phyloP scores from a whole-genome alignment of 75 land plant species.

The Larix kaempferi region DNA sequence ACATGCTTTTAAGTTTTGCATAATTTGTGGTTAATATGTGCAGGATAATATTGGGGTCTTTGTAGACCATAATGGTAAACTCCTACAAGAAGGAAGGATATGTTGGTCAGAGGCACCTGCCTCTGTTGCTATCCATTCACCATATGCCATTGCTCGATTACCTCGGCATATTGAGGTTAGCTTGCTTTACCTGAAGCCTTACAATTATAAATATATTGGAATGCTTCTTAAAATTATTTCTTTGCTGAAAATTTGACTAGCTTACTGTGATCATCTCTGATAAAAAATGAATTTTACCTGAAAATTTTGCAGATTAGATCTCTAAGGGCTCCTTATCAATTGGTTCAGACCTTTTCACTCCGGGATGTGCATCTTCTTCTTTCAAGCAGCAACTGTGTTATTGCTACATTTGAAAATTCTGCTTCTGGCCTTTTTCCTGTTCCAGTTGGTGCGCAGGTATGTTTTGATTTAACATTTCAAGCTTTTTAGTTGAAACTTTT shows the following conservation, averaged over 20 bases:
- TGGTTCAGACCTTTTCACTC: slow-evolving; percentile 84
- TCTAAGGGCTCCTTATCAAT: slow-evolving; percentile 66
- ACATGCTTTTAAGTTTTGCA: neutral
- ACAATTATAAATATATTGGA: neutral
- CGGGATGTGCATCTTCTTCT: slow-evolving; percentile 66
- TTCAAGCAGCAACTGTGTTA: slow-evolving; percentile 30
- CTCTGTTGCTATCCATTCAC: slow-evolving; percentile 61
- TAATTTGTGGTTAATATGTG: neutral
- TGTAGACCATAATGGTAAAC: slow-evolving; percentile 93
- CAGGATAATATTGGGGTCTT: slow-evolving; percentile 99
- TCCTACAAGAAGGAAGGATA: slow-evolving; percentile 69
- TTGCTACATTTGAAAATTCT: slow-evolving; percentile 69
- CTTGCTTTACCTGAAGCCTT: neutral
- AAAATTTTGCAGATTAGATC: slow-evolving; percentile 68
- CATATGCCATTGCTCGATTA: slow-evolving; percentile 82
- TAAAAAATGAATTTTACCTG: neutral
- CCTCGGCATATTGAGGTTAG: slow-evolving; percentile 89
- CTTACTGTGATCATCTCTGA: neutral
- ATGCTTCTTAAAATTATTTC: neutral
- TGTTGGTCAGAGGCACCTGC: slow-evolving; percentile 94
- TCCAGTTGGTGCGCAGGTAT: slow-evolving; percentile 95
- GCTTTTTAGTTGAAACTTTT: neutral
- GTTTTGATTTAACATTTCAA: neutral
- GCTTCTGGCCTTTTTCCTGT: slow-evolving; percentile 75
- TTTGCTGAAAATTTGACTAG: neutral